Percentiles rank a stretch among this genome's conserved stretches.
These are phyloP conservation scores for Furculomyces boomerangus DNA, from an alignment of 371 early-diverging fungal genomes.

Conservation along the genomic window DNA sequence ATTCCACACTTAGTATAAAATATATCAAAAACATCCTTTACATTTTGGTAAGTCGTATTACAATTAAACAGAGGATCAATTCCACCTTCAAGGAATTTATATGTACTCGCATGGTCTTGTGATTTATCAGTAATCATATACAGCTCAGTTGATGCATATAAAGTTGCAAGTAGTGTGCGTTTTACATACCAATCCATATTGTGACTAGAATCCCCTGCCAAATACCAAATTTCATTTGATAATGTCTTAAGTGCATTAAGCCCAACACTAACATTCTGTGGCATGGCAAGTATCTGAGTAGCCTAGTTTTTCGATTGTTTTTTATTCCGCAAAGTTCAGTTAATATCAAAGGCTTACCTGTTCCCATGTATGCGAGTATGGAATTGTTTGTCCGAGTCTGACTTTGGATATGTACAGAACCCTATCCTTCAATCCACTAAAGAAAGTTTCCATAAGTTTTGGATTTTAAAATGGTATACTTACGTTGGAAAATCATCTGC, in stretches of 20 bases:
- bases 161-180: neutral
- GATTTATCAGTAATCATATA: neutral
- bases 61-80: neutral
- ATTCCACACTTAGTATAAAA: neutral
- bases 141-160: neutral
- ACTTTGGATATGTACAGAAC: conserved; percentile 40
- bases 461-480: conserved; percentile 16
- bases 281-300: conserved; percentile 58
- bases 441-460: neutral
- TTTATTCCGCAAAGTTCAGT: neutral
- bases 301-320: conserved; percentile 28
- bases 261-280: conserved; percentile 52
- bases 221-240: conserved; percentile 71
- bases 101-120: neutral
- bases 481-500: conserved; percentile 26
- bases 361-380: conserved; percentile 60
- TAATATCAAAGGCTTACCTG: conserved; percentile 27
- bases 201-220: conserved; percentile 64
- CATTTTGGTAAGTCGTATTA: neutral
- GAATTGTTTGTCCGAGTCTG: conserved; percentile 52
- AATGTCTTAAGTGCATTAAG: conserved; percentile 44
- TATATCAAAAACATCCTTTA: neutral
- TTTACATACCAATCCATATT: conserved; percentile 4
- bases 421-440: conserved; percentile 8
- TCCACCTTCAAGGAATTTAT: neutral